Evolutionary conservation across 2,329 filamentous ascomycete species (phyloP).

Genomic region (Xylariaceae sp.): DNA sequence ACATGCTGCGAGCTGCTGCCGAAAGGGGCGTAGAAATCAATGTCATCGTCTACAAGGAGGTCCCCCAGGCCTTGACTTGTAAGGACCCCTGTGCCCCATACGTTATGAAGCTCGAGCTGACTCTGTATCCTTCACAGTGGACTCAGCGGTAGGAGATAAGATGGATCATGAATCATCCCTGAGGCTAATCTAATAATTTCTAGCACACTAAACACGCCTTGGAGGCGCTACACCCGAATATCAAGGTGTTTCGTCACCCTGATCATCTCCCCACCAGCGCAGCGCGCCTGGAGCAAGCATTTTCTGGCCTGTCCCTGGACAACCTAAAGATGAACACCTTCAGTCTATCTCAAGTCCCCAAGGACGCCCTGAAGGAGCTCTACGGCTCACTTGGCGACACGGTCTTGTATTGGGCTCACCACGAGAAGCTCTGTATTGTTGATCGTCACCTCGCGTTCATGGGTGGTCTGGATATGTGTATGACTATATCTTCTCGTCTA

Average conservation of each 20-base stretch:
- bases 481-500: conserved; percentile 17
- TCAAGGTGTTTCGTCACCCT: conserved; percentile 84
- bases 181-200: neutral
- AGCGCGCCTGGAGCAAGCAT: conserved; percentile 62
- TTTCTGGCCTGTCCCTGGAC: conserved; percentile 43
- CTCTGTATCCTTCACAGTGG: conserved; percentile 28
- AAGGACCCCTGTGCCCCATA: conserved; percentile 44
- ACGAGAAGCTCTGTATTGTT: conserved; percentile 83
- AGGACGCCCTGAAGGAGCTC: conserved; percentile 69
- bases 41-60: conserved; percentile 90
- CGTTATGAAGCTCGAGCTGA: conserved; percentile 14
- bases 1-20: conserved; percentile 75
- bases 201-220: conserved; percentile 76
- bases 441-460: conserved; percentile 82
- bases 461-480: conserved; percentile 82
- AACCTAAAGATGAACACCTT: conserved; percentile 39
- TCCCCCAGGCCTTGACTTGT: conserved; percentile 74
- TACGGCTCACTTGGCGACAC: conserved; percentile 80
- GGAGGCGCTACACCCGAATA: conserved; percentile 75
- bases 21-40: conserved; percentile 79
- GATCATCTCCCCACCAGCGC: conserved; percentile 72
- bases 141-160: conserved; percentile 37
- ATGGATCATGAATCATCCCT: neutral
- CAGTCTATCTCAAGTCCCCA: conserved; percentile 61
- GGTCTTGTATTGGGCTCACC: conserved; percentile 87